Evolutionary conservation across 176 grass and related monocot genomes (phyloP).

Genomic region (Oryza meridionalis): DNA sequence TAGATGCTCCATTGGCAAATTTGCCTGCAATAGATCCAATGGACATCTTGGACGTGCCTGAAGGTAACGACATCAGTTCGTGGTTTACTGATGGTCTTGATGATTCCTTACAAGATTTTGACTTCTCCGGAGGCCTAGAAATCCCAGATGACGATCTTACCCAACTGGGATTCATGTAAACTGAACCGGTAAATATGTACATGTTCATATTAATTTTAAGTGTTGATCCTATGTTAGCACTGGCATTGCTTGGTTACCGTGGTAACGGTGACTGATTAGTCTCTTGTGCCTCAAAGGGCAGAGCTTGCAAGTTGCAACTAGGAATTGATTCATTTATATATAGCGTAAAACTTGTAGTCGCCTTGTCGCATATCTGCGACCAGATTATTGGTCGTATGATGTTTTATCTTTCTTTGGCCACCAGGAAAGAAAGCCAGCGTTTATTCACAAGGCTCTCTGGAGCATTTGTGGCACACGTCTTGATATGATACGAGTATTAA

Average conservation of each 20-base stretch:
- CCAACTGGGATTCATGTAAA: slow-evolving; percentile 57
- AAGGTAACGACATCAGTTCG: slow-evolving; percentile 56
- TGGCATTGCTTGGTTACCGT: slow-evolving; percentile 8
- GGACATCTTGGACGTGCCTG: slow-evolving; percentile 57
- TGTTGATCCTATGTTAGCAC: slow-evolving; percentile 39
- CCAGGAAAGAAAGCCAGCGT: background rate
- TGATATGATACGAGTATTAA: background rate
- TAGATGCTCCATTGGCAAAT: slow-evolving; percentile 26
- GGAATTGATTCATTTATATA: slow-evolving; percentile 31
- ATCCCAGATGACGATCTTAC: slow-evolving; percentile 66
- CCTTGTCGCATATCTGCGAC: slow-evolving; percentile 3
- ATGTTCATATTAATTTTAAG: slow-evolving; percentile 42
- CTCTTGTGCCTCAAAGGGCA: slow-evolving; percentile 26
- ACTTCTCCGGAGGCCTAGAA: slow-evolving; percentile 58
- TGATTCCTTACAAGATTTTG: slow-evolving; percentile 55
- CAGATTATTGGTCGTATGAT: background rate
- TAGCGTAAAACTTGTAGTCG: background rate
- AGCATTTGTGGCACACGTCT: background rate
- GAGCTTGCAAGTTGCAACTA: slow-evolving; percentile 47
- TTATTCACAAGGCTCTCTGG: background rate
- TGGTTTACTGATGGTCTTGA: slow-evolving; percentile 57
- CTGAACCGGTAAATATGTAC: slow-evolving; percentile 32
- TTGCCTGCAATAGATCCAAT: slow-evolving; percentile 45
- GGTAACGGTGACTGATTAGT: slow-evolving; percentile 32
- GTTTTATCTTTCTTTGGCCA: background rate